Evolutionary conservation across 1,284 basidiomycete species (phyloP), one percentile per base, ranked within the genome.

Genomic region (Fistulina hepatica): DNA sequence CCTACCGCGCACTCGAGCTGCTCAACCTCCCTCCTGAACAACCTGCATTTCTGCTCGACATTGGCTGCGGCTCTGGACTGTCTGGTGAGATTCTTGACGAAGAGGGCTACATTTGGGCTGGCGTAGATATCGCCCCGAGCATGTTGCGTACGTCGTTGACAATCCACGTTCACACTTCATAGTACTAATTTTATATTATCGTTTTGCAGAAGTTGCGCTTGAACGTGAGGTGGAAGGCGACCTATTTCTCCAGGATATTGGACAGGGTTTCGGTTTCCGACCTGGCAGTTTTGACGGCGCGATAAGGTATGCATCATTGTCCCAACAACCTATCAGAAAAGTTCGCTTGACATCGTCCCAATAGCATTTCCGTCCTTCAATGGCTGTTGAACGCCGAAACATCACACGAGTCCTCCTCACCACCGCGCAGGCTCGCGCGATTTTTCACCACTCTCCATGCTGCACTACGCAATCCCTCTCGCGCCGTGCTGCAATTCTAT

Each of bases 351-450:
- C 11, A 39, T 26, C 19, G 37, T 13, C 36, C 28, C 9, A 8
- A 11, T 50, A 95, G 92, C 54, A 89, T 99, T 54, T 98, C 95
- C 15, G 95, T 97, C 17, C 70, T 99, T 3, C 95, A 99, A 64
- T 99, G 95, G 95, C 72, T 99, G 1, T 74, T 97, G 44, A 99
- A 98, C 57, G 94, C 95, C 26, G 95, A 98, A 59, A 84, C 90
- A 20, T 81, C 86, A 3, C 79, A 89, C 45, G 86, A 91, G 23
- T 84, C 82, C 15, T 85, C 83, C 41, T 94, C 92, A 2, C 95
- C 95, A 0, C 85, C 92, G 0, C 84, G 91, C 51, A 85, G 95
- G 30, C 73, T 98, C 22, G 76, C 75, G 19, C 78, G 86, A 24
- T 99, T 99, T 68, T 99, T 99, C 68, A 93, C 90, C 21, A 95